phyloP scores from a whole-genome alignment of 2,329 filamentous ascomycete genomes.

The Aschersonia sp. region DNA sequence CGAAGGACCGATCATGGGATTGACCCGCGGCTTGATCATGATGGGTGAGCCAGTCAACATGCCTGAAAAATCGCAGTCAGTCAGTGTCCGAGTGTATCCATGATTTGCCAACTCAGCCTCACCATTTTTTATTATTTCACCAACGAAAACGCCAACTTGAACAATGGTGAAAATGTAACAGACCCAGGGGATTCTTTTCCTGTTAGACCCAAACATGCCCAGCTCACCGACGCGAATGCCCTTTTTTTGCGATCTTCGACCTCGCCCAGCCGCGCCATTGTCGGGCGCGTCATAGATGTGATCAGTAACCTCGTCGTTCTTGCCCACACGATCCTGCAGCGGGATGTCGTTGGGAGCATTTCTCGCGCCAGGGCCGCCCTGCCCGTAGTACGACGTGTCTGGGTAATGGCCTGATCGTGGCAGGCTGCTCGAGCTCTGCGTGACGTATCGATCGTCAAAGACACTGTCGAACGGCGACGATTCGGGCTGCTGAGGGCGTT shows the following conservation, averaged over 20 bases:
- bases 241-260: constrained; percentile 18
- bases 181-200: constrained; percentile 57
- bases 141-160: constrained; percentile 78
- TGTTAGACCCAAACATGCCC: constrained; percentile 41
- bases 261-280: constrained; percentile 9
- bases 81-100: background rate
- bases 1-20: constrained; percentile 94
- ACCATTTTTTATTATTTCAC: constrained; percentile 75
- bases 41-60: constrained; percentile 66
- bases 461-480: constrained; percentile 48
- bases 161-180: constrained; percentile 65
- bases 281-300: constrained; percentile 46
- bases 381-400: constrained; percentile 44
- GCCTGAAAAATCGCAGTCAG: constrained; percentile 26
- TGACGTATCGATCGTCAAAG: constrained; percentile 54
- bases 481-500: constrained; percentile 7
- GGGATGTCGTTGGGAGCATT: constrained; percentile 38
- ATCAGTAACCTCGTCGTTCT: constrained; percentile 32
- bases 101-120: constrained; percentile 16
- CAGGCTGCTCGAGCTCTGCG: constrained; percentile 28
- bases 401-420: constrained; percentile 22
- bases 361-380: constrained; percentile 17
- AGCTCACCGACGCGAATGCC: constrained; percentile 42
- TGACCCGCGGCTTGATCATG: constrained; percentile 72
- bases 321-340: constrained; percentile 32